A percentile compares a stretch with the other conserved stretches of the same genome.
phyloP scores from a whole-genome alignment of 2,329 filamentous ascomycete genomes.

The Diplodia intermedia region DNA sequence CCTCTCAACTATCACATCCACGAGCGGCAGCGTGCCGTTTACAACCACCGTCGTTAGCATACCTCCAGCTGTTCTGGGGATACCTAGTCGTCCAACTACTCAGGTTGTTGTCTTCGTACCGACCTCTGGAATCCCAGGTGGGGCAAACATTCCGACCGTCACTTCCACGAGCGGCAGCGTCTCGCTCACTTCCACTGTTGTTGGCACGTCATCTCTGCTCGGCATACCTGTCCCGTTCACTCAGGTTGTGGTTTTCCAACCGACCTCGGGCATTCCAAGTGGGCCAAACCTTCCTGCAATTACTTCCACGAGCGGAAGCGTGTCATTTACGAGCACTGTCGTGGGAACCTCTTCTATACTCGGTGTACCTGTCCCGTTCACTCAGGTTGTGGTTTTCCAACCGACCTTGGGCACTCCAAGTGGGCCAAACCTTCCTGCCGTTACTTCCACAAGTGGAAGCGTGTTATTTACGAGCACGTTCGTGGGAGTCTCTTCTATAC shows the following conservation, averaged over 20 bases:
- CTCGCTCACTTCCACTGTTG: neutral
- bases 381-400: no score
- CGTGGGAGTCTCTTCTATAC: no score
- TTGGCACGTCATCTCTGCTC: neutral
- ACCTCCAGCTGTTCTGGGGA: no score
- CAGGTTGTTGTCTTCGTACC: constrained; percentile 3
- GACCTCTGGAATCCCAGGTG: neutral
- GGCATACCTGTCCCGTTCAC: no score
- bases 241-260: neutral
- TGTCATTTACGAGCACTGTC: neutral
- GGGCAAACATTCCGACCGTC: neutral
- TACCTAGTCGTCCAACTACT: neutral
- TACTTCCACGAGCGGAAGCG: neutral
- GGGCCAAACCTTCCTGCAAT: neutral
- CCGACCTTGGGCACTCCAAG: no score
- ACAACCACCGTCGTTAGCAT: neutral
- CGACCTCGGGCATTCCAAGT: neutral
- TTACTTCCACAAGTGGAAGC: neutral
- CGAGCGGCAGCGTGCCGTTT: neutral
- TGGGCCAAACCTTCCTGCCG: neutral
- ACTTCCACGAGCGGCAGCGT: neutral
- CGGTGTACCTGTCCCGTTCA: no score
- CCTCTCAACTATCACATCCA: neutral
- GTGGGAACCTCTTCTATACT: neutral
- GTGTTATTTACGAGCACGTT: neutral